Evolutionary conservation across 805 yeast genomes (phyloP).

Genomic region (Metahyphopichia silvanorum): DNA sequence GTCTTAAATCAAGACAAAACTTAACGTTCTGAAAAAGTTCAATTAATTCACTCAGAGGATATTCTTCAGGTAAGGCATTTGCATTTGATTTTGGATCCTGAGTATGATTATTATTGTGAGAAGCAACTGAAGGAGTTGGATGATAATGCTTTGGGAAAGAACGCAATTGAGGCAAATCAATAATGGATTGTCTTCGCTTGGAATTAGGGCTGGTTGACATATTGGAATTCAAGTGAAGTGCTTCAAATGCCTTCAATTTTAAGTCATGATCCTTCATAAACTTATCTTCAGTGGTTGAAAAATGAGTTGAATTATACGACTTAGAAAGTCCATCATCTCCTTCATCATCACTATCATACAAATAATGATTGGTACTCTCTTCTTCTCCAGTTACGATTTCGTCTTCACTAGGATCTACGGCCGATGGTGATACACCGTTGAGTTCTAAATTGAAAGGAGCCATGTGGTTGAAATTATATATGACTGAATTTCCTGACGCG

Average conservation of each 20-base stretch:
- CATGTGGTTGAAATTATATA: too few species aligned
- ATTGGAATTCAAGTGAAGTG: conserved; percentile 25
- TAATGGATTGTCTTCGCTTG: conserved; percentile 33
- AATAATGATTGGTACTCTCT: conserved; percentile 1
- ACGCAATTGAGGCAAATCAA: conserved; percentile 32
- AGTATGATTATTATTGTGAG: conserved; percentile 15
- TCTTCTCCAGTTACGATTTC: too few species aligned
- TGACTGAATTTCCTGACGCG: too few species aligned
- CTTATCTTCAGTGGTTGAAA: conserved; percentile 62
- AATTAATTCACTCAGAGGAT: conserved; percentile 66
- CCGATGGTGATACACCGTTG: not conserved
- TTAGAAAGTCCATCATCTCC: conserved; percentile 28
- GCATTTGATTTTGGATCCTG: conserved; percentile 7
- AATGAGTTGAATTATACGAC: conserved; percentile 49
- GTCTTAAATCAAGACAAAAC: conserved; percentile 68
- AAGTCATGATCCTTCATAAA: conserved; percentile 65
- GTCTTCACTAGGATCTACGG: not conserved
- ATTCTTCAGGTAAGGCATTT: conserved; percentile 41
- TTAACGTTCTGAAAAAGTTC: conserved; percentile 61
- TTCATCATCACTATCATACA: conserved; percentile 7
- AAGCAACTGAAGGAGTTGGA: conserved; percentile 14
- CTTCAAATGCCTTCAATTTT: conserved; percentile 57
- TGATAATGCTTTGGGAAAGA: conserved; percentile 14
- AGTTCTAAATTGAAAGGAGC: not conserved
- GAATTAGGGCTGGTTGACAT: conserved; percentile 8